A percentile compares a stretch with the other conserved stretches of the same genome.
Evolutionary conservation across 2,329 filamentous ascomycete genomes (phyloP).

Genomic region (Aspergillus phoenicis): DNA sequence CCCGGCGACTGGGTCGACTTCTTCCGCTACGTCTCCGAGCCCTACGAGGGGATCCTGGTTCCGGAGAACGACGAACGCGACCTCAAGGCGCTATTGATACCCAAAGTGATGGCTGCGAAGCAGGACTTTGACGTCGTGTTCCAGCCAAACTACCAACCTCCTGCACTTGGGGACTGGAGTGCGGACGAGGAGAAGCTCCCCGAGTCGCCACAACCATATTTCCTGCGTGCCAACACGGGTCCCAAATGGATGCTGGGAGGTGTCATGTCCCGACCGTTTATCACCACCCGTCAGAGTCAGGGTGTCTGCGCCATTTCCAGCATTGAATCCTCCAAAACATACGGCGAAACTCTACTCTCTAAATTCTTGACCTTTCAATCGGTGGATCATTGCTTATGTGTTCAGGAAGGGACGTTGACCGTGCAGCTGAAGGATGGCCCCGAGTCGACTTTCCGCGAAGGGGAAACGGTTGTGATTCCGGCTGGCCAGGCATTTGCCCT

Average conservation of each 20-base stretch:
- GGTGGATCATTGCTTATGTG: constrained; percentile 57
- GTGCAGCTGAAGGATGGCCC: constrained; percentile 43
- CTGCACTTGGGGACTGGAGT: constrained; percentile 38
- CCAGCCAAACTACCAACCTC: constrained; percentile 51
- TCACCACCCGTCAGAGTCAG: constrained; percentile 51
- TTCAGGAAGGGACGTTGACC: constrained; percentile 51
- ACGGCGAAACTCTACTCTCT: constrained; percentile 39
- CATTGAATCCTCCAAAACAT: constrained; percentile 49
- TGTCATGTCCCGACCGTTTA: constrained; percentile 48
- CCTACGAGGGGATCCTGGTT: constrained; percentile 53
- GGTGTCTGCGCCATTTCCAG: constrained; percentile 58
- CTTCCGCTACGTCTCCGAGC: constrained; percentile 60
- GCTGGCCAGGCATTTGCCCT: constrained; percentile 51
- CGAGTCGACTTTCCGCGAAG: constrained; percentile 45
- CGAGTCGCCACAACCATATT: constrained; percentile 48
- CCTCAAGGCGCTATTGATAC: constrained; percentile 53
- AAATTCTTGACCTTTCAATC: constrained; percentile 47
- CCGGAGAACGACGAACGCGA: constrained; percentile 58
- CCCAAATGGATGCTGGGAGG: constrained; percentile 38
- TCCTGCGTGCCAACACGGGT: constrained; percentile 52
- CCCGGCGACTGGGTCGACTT: constrained; percentile 64
- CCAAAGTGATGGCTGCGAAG: constrained; percentile 59
- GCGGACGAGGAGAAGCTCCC: constrained; percentile 30
- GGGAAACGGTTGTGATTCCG: constrained; percentile 54
- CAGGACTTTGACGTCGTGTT: constrained; percentile 61